Conservation (phyloP, 257 asterid species). For the Anisodus acutangulus region DNA sequence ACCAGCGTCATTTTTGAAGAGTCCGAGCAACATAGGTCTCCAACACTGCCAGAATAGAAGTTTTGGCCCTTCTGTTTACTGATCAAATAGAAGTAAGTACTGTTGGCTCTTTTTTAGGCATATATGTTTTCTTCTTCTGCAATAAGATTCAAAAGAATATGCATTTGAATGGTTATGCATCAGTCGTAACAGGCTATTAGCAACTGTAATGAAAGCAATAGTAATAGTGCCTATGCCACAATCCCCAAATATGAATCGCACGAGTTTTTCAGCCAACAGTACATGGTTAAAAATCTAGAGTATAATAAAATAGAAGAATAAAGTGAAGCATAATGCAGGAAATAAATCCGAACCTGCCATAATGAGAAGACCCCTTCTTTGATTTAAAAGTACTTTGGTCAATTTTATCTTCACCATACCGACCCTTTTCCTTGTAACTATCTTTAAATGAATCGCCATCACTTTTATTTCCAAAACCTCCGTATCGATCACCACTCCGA, state of each 20-base stretch:
- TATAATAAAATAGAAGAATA: slow-evolving; percentile 15
- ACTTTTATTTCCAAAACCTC: slow-evolving; percentile 70
- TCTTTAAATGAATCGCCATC: slow-evolving; percentile 52
- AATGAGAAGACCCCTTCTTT: slow-evolving; percentile 60
- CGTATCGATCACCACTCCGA: slow-evolving; percentile 45
- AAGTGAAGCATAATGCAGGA: slow-evolving; percentile 1
- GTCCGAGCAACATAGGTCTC: no score
- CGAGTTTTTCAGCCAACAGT: slow-evolving; percentile 11
- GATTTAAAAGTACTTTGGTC: slow-evolving; percentile 44
- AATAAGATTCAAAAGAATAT: not conserved
- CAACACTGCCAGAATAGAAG: not conserved
- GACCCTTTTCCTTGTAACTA: slow-evolving; percentile 55
- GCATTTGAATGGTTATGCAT: slow-evolving; percentile 5
- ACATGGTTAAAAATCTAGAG: slow-evolving; percentile 15
- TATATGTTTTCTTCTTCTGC: slow-evolving; percentile 2
- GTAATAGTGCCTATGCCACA: not conserved
- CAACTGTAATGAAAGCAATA: slow-evolving; percentile 9
- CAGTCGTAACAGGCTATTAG: not conserved
- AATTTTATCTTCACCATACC: slow-evolving; percentile 64
- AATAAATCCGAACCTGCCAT: slow-evolving; percentile 57
- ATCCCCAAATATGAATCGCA: slow-evolving; percentile 3
- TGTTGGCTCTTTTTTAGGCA: slow-evolving; percentile 10
- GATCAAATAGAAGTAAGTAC: not conserved
- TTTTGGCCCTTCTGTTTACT: not conserved
- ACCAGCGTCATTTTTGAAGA: no score